These are phyloP conservation scores for Polyplosphaeria fusca DNA, from an alignment of 495 filamentous ascomycete species.

Conservation along the genomic window DNA sequence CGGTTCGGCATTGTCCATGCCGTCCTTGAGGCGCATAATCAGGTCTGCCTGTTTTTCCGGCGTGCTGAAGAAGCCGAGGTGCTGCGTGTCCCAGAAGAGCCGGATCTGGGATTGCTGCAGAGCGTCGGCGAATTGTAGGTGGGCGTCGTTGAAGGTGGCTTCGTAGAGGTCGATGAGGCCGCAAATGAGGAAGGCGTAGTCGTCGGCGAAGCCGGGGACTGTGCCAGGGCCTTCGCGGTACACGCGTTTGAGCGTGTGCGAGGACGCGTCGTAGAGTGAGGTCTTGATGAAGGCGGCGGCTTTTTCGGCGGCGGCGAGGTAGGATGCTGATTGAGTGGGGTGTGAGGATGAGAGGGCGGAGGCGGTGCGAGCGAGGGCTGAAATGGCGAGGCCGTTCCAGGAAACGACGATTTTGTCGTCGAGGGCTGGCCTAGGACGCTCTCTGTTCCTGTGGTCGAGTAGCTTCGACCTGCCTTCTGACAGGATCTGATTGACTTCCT, in stretches of 20 bases:
- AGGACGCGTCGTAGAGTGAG: constrained; percentile 67
- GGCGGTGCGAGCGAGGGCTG: constrained; percentile 70
- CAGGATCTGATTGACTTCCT: constrained; percentile 71
- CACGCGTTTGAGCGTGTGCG: constrained; percentile 66
- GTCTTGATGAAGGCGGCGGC: constrained; percentile 73
- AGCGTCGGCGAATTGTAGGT: constrained; percentile 77
- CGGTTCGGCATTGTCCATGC: constrained; percentile 86
- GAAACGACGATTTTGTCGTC: constrained; percentile 88
- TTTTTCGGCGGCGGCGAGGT: constrained; percentile 60
- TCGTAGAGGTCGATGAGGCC: constrained; percentile 87
- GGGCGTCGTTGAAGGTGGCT: constrained; percentile 74
- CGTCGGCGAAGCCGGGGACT: constrained; percentile 81
- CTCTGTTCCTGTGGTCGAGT: constrained; percentile 66
- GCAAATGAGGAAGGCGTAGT: constrained; percentile 86
- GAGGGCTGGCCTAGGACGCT: constrained; percentile 72
- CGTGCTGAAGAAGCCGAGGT: constrained; percentile 86
- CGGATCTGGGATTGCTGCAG: constrained; percentile 61
- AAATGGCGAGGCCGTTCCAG: constrained; percentile 90
- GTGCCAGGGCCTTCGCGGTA: constrained; percentile 71
- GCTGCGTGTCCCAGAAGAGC: constrained; percentile 46
- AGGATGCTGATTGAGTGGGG: constrained; percentile 54
- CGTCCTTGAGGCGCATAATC: constrained; percentile 85
- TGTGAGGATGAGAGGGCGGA: constrained; percentile 63
- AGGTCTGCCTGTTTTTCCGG: constrained; percentile 62
- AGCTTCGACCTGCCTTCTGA: constrained; percentile 66